phyloP scores from a whole-genome alignment of 2,329 filamentous ascomycete species.

The Penicillium sp. region DNA sequence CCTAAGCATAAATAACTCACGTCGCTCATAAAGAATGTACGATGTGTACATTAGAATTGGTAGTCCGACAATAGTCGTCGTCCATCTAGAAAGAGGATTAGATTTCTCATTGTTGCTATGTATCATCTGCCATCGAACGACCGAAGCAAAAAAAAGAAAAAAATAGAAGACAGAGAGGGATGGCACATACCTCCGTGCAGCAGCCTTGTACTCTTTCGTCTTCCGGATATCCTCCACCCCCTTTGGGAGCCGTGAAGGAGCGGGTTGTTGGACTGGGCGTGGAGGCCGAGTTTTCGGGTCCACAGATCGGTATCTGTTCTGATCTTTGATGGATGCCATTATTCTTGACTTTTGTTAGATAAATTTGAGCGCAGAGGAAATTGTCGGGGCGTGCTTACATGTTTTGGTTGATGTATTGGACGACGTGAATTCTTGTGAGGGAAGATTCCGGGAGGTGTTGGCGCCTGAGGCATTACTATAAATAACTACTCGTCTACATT shows the following conservation, averaged over 20 bases:
- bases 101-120: background rate
- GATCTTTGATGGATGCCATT: conserved; percentile 3
- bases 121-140: background rate
- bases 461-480: conserved; percentile 2
- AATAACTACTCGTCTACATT: background rate
- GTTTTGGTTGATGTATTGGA: background rate
- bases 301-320: conserved; percentile 20
- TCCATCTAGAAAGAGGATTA: conserved; percentile 28
- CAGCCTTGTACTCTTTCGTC: conserved; percentile 44
- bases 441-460: conserved; percentile 1
- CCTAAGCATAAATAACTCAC: conserved; percentile 23
- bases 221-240: conserved; percentile 37
- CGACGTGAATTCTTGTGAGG: background rate
- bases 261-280: conserved; percentile 12
- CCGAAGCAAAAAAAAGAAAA: background rate
- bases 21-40: conserved; percentile 34
- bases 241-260: conserved; percentile 6
- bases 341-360: background rate
- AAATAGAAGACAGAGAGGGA: background rate
- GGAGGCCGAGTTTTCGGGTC: conserved; percentile 13
- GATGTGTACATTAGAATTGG: conserved; percentile 36
- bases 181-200: conserved; percentile 37
- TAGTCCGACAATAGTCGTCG: conserved; percentile 34
- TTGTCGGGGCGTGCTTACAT: background rate
- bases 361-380: background rate